Base-by-base conservation (phyloP, 2,329 filamentous ascomycete species). In the Exophiala dermatitidis region DNA sequence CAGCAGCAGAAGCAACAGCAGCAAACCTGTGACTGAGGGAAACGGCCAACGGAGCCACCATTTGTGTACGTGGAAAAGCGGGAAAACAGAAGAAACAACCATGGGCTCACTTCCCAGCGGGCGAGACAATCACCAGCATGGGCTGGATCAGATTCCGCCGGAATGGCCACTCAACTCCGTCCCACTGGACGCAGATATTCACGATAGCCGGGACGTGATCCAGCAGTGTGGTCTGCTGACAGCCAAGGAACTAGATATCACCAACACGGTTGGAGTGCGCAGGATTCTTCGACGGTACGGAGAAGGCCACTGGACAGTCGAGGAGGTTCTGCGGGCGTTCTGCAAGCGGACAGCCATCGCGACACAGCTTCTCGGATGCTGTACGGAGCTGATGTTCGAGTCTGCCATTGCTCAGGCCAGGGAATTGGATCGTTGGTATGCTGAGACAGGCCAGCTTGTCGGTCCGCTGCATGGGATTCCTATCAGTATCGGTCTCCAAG, bases 381-480 rank as follows among this genome's bases (percentile, higher is more conserved):
- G 45, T 48, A 46, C 54, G 31, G 45, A 47, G 31, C 26, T 48
- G 41, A 33, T 55, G 46, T 50, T 48, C 33, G 34, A 48, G 8
- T 32, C 52, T 36, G 44, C 50, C 8, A 34, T 53, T 9, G 31
- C 46, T 31, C 48, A 54, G 36, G 54, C 54, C 5, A 65, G 8
- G 71, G 77, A 12, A 76, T 80, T 4, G 68, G 72, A 2, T 69
- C 64, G n/a, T 79, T 77, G 0, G 84, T 79, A 61, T 77, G 76
- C 65, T 78, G 79, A 67, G 64, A 69, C 59, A 66, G 72, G 30
- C 3, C 67, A 71, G 56, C 64, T 74, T 0, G 68, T 76, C 34
- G 85, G 85, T 0, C 83, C 84, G 1, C 73, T 89, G 1, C 84
- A 88, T 65, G 85, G 82, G 65, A 52, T 73, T 8, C 66, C 68